Base-by-base conservation (phyloP, 306 rosid species). In the Mimosa pudica region DNA sequence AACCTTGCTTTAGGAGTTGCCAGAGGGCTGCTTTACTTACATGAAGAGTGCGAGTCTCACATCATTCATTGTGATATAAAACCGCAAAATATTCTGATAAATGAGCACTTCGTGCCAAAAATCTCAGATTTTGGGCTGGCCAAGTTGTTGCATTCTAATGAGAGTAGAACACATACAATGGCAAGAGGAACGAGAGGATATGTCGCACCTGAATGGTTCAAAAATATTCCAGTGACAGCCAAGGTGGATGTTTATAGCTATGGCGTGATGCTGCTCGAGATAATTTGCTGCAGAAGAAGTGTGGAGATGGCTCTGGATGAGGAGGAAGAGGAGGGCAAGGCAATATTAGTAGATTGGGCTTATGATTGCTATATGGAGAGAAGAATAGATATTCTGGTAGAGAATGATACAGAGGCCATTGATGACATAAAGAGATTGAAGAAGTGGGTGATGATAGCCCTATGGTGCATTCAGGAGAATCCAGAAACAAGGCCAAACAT, bases 181-280 rank as follows among this genome's bases (percentile, higher is more conserved):
- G 77, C 84, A 8, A 81, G 90, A 48, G 90, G 90, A 79, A 87
- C 90, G 1, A 42, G 66, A 38, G 90, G 88, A 52, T 84, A 87
- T 46, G 90, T 87, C 5, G 86, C 90, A 54, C 88, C 86, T 16
- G 90, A 87, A 36, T 87, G 90, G 90, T 87, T 82, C 71, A 87
- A 80, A 63, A 87, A 79, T 82, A 81, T 82, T 46, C 79, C 85
- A 1, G 88, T 87, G 73, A 87, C 90, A 0, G 57, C 70, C 46
- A 87, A 87, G 54, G 90, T 87, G 35, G 90, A 87, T 74, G 86
- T 87, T 61, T 87, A 87, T 33, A 87, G 90, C 54, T 87, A 79
- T 55, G 90, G 90, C 7, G 81, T 72, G 3, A 76, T 87, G 83
- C 71, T 84, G 70, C 32, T 87, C 17, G 90, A 87, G 64, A 84